Evolutionary conservation across 2,329 filamentous ascomycete species (phyloP).

Genomic region (Calonectria hongkongensis): DNA sequence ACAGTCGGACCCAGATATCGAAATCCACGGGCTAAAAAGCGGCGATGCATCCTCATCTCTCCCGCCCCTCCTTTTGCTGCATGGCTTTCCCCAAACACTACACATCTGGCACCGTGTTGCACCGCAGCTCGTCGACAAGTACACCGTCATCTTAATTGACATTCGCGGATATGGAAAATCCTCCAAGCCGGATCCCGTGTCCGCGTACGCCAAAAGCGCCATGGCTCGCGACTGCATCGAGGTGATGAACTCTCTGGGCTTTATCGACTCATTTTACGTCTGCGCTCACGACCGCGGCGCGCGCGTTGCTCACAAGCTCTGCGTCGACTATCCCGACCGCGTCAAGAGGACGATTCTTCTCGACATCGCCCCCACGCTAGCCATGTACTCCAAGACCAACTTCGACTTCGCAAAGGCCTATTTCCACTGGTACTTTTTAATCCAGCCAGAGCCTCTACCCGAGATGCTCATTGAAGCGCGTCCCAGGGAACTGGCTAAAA

Average conservation of each 20-base stretch:
- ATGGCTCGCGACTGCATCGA: constrained; percentile 69
- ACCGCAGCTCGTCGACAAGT: constrained; percentile 61
- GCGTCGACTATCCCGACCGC: constrained; percentile 66
- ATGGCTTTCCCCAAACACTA: constrained; percentile 72
- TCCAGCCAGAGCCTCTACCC: constrained; percentile 70
- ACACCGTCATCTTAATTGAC: constrained; percentile 67
- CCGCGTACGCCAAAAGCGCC: constrained; percentile 66
- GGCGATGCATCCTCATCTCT: constrained; percentile 55
- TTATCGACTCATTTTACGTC: constrained; percentile 64
- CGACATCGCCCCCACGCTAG: constrained; percentile 73
- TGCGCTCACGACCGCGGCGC: constrained; percentile 76
- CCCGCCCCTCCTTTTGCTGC: constrained; percentile 68
- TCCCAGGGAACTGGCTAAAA: constrained; percentile 63
- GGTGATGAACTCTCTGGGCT: constrained; percentile 67
- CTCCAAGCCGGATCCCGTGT: constrained; percentile 63
- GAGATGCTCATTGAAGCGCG: constrained; percentile 66
- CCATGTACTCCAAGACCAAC: constrained; percentile 69
- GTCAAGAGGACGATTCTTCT: constrained; percentile 67
- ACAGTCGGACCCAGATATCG: constrained; percentile 59
- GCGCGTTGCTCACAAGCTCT: constrained; percentile 72
- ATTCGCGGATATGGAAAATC: constrained; percentile 72
- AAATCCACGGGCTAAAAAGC: constrained; percentile 66
- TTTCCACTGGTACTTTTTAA: constrained; percentile 77
- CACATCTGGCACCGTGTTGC: constrained; percentile 71
- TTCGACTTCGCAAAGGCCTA: constrained; percentile 68